Base-by-base conservation (phyloP, 371 early-diverging fungal species). In the Mortierella sp. region DNA sequence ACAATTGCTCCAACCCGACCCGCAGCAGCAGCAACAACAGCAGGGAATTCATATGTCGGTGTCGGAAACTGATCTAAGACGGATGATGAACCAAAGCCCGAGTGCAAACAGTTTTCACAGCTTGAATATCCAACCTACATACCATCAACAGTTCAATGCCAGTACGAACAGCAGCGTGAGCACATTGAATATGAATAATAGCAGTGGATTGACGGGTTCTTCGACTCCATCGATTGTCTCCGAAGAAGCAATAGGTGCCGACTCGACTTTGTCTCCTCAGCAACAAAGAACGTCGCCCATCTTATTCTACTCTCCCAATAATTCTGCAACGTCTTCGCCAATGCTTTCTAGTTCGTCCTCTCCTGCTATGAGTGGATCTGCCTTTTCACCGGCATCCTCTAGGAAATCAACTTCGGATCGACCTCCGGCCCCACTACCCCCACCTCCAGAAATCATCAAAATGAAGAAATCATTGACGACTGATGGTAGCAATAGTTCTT, bases 391-490 rank as follows among this genome's bases (percentile, higher is more conserved):
- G 6, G 29, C 26, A 51, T 29, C 67, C 12, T n/a, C 57, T 14
- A 15, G 23, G 16, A 30, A 47, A 1, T 21, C 66, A 0, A 59
- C 74, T 0, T 47, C 50, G n/a, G 60, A 56, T 18, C 62, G 30
- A 0, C 16, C 46, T 21, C 66, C 66, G 3, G 44, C 69, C 9
- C 26, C 74, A 47, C 62, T 58, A 25, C 61, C 71, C 3, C 68
- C 76, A 12, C 76, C 76, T n/a, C 70, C 79, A 30, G 73, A 68
- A 1, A 51, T 66, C 5, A 28, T 79, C 43, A 79, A 72, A 62
- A 72, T 79, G 79, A 79, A 66, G 57, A 79, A 79, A 66, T 72
- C 73, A 57, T 69, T 72, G 73, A 79, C 79, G 4, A 66, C 60
- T 1, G 79, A 79, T 43, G 73, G 75, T 52, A 69, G 66, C 19